A percentile compares a stretch with the other conserved stretches of the same genome.
phyloP scores from a whole-genome alignment of 768 basidiomycete genomes.

The Termitomyces titanicus region DNA sequence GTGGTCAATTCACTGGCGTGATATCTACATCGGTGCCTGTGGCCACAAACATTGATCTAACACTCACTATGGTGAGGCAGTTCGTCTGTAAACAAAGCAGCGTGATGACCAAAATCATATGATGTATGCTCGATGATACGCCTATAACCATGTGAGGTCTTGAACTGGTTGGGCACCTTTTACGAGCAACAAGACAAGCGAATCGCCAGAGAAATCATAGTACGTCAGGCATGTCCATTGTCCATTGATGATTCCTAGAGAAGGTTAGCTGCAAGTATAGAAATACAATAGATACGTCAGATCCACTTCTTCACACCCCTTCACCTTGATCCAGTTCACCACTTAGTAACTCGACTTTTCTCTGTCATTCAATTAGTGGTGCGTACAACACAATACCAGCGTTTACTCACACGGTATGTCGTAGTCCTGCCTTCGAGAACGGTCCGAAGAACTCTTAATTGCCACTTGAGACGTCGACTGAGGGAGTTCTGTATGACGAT shows the following conservation, averaged over 20 bases:
- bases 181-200: conserved; percentile 48
- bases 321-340: conserved; percentile 64
- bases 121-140: conserved; percentile 79
- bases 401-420: conserved; percentile 56
- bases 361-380: conserved; percentile 29
- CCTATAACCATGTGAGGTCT: conserved; percentile 57
- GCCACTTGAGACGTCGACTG: conserved; percentile 63
- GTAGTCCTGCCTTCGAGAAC: conserved; percentile 64
- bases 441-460: conserved; percentile 58
- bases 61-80: neutral
- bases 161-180: conserved; percentile 70
- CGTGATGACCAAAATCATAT: conserved; percentile 11
- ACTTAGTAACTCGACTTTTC: conserved; percentile 60
- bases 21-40: neutral
- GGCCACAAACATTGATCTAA: neutral
- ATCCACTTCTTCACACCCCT: conserved; percentile 34
- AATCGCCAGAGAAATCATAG: too few relatives aligned
- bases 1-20: conserved; percentile 3
- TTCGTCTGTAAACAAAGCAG: neutral
- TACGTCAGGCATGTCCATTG: neutral
- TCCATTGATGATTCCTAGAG: conserved; percentile 3
- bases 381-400: neutral
- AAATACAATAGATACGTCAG: conserved; percentile 5
- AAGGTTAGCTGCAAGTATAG: conserved; percentile 14
- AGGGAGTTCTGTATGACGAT: conserved; percentile 43